phyloP scores from a whole-genome alignment of 192 early-diverging fungal genomes.

The Linnemannia zychae region DNA sequence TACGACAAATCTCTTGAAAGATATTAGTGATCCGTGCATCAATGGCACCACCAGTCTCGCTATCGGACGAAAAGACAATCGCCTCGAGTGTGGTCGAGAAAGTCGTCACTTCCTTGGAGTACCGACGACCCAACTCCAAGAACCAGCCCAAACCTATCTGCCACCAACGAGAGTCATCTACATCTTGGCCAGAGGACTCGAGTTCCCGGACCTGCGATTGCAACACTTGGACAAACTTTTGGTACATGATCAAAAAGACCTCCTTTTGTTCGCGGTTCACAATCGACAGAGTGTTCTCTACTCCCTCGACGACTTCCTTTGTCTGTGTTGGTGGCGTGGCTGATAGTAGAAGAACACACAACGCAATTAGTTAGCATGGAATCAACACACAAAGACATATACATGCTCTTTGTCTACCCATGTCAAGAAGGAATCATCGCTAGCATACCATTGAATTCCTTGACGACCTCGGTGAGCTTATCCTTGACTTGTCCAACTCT shows the following conservation, averaged over 20 bases:
- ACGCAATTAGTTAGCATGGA: background rate
- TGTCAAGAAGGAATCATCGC: background rate
- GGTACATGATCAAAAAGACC: conserved; percentile 79
- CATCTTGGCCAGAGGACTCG: conserved; percentile 18
- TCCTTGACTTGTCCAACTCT: conserved; percentile 79
- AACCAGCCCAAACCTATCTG: conserved; percentile 66
- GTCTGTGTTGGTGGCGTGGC: conserved; percentile 51
- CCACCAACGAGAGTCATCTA: conserved; percentile 40
- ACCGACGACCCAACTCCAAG: conserved; percentile 71
- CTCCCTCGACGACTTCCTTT: conserved; percentile 39
- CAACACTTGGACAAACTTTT: conserved; percentile 72
- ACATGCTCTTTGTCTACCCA: background rate
- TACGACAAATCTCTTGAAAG: conserved; percentile 54
- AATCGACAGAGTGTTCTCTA: conserved; percentile 74
- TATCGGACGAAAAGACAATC: conserved; percentile 61
- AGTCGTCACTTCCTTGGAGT: conserved; percentile 62
- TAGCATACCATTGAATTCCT: conserved; percentile 54
- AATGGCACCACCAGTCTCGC: conserved; percentile 31
- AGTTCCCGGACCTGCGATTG: conserved; percentile 54
- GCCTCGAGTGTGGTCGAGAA: conserved; percentile 60
- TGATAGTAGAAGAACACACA: conserved; percentile 4
- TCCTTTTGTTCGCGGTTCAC: conserved; percentile 87
- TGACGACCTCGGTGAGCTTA: conserved; percentile 62
- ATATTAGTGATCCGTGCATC: conserved; percentile 43
- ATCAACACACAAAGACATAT: background rate